Evolutionary conservation across 2,329 filamentous ascomycete genomes (phyloP).

Genomic region (Rugonectria rugulosa): DNA sequence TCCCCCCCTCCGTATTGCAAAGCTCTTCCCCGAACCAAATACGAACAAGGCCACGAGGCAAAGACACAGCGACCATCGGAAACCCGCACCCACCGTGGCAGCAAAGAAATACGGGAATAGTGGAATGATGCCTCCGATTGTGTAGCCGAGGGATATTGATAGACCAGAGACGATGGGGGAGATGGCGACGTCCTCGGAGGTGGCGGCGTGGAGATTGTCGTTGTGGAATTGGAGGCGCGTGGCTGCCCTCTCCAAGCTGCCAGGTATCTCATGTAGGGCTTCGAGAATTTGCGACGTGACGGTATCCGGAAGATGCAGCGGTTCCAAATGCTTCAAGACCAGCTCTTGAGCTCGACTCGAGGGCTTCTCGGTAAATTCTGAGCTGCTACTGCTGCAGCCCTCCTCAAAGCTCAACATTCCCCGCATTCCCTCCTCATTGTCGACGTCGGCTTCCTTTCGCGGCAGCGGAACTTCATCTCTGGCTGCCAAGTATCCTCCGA

Average conservation of each 20-base stretch:
- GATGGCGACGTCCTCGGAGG: not conserved
- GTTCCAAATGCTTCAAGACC: slow-evolving; percentile 44
- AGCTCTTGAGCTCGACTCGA: slow-evolving; percentile 27
- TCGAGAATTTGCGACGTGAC: slow-evolving; percentile 36
- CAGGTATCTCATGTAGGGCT: slow-evolving; percentile 39
- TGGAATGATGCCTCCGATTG: slow-evolving; percentile 68
- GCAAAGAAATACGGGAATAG: slow-evolving; percentile 68
- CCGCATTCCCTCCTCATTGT: slow-evolving; percentile 32
- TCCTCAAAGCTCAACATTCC: slow-evolving; percentile 40
- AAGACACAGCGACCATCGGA: slow-evolving; percentile 62
- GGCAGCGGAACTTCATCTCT: slow-evolving; percentile 41
- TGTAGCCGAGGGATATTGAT: slow-evolving; percentile 68
- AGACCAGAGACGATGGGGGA: slow-evolving; percentile 59
- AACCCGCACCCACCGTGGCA: slow-evolving; percentile 44
- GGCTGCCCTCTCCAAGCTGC: slow-evolving; percentile 38
- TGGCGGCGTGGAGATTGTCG: slow-evolving; percentile 8
- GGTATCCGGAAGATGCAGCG: slow-evolving; percentile 38
- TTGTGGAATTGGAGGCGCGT: slow-evolving; percentile 27
- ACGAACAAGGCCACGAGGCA: slow-evolving; percentile 62
- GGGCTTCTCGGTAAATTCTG: slow-evolving; percentile 16
- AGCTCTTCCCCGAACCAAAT: slow-evolving; percentile 66
- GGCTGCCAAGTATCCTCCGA: slow-evolving; percentile 73
- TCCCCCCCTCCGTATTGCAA: slow-evolving; percentile 39
- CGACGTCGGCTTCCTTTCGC: not conserved
- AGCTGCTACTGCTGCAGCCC: slow-evolving; percentile 14